Evolutionary conservation across 768 basidiomycete species (phyloP), one percentile per base, ranked within the genome.

Genomic region (Lentinus brumalis): DNA sequence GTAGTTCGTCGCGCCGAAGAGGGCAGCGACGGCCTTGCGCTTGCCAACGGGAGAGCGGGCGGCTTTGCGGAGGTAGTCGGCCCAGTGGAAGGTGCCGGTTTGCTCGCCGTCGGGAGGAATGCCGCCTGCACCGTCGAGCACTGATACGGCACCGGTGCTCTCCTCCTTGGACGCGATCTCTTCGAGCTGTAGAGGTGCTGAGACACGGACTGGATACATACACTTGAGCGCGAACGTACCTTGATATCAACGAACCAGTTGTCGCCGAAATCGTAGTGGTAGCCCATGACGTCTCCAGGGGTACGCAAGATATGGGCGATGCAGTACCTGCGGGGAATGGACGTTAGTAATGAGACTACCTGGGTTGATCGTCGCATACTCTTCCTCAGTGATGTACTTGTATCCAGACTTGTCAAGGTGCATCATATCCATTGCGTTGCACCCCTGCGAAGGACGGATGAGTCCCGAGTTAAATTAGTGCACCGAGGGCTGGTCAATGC

Each of bases 211-310:
- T 10, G n/a, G 14, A 42, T 42, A n/a, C n/a, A 2, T 6, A 41
- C 18, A 10, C 8, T 12, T 21, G 26, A 15, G 35, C 15, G 3
- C 10, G 35, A 10, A 18, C 35, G 15, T 12, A 61, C 60, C 50
- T 56, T 61, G 49, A 61, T 61, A 18, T 39, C 41, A 30, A 61
- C 55, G 14, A 40, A 51, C 60, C 60, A 61, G 44, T 61, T 56
- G 32, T 61, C 60, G 21, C 60, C 56, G 18, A 61, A 61, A 41
- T 61, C 60, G 50, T 61, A 61, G 11, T 56, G 55, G 41, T 56
- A 51, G 5, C 54, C 54, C 30, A 61, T 56, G 14, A 42, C 50
- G 10, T 61, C 40, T 4, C 55, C 60, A 2, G 47, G 49, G 7
- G 45, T 32, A 2, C 18, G 60, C 12, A 61, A n/a, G 40, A 61